A percentile compares a stretch with the other conserved stretches of the same genome.
Conservation (phyloP, 768 basidiomycete genomes). For the Obba rivulosa region DNA sequence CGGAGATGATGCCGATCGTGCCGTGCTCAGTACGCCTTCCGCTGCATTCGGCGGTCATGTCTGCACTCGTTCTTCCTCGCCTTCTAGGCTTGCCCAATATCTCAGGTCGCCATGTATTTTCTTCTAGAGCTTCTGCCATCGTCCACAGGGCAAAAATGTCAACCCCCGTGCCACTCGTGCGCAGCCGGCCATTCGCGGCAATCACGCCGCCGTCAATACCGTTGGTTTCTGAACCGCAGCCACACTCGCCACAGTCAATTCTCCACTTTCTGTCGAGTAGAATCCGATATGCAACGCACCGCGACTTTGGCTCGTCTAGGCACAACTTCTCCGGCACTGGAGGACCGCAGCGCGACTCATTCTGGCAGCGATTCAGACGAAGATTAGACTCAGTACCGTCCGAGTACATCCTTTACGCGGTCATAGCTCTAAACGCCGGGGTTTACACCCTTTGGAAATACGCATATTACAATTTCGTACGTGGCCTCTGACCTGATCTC, state of each 20-base stretch:
- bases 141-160: no score
- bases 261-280: conserved; percentile 1
- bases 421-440: conserved; percentile 56
- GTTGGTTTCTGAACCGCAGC: background rate
- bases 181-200: background rate
- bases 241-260: background rate
- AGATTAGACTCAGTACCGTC: conserved; percentile 49
- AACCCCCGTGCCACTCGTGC: no score
- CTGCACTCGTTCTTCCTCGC: no score
- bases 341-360: conserved; percentile 1
- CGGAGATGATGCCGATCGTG: no score
- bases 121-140: no score
- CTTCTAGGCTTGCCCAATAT: no score
- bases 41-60: conserved; percentile 1
- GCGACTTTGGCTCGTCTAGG: background rate
- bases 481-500: background rate
- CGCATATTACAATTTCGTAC: conserved; percentile 17
- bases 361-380: conserved; percentile 16
- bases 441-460: conserved; percentile 59
- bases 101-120: no score
- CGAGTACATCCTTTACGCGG: conserved; percentile 51
- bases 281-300: conserved; percentile 7
- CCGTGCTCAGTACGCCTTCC: background rate
- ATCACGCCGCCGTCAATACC: no score
- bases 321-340: background rate